phyloP scores from a whole-genome alignment of 2,329 filamentous ascomycete genomes.

The Pseudocercospora crystallina region DNA sequence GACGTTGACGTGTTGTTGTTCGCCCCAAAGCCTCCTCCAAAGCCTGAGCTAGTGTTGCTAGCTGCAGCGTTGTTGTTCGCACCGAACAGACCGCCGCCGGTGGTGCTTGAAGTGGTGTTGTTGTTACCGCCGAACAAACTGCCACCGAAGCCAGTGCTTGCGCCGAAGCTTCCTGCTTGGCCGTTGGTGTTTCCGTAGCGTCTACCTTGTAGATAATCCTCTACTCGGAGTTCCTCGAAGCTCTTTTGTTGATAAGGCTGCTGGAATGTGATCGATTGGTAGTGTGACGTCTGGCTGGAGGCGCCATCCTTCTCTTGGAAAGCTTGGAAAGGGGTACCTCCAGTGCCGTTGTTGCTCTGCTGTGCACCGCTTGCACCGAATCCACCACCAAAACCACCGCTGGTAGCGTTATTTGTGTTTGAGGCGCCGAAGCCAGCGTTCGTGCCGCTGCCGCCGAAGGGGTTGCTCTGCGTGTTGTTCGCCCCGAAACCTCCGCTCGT shows the following conservation, averaged over 20 bases:
- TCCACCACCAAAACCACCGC: constrained; percentile 21
- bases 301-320: constrained; percentile 72
- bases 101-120: constrained; percentile 30
- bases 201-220: constrained; percentile 85
- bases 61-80: constrained; percentile 30
- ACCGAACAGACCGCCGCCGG: constrained; percentile 41
- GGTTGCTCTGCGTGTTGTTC: constrained; percentile 17
- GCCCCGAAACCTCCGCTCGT: constrained; percentile 39
- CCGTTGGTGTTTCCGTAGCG: constrained; percentile 80
- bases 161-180: constrained; percentile 78
- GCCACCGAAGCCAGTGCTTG: constrained; percentile 54
- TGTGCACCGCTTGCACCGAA: constrained; percentile 45
- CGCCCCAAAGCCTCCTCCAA: constrained; percentile 47
- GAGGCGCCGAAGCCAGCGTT: constrained; percentile 40
- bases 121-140: constrained; percentile 37
- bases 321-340: constrained; percentile 63
- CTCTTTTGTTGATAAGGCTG: constrained; percentile 86
- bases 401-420: constrained; percentile 22
- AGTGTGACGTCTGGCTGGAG: constrained; percentile 61
- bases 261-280: constrained; percentile 77
- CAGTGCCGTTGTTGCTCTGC: constrained; percentile 64
- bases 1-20: constrained; percentile 37
- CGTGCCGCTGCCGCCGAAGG: constrained; percentile 11
- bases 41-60: constrained; percentile 33
- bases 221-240: constrained; percentile 66